phyloP scores from a whole-genome alignment of 2,329 filamentous ascomycete species.

The Huntiella decipiens region DNA sequence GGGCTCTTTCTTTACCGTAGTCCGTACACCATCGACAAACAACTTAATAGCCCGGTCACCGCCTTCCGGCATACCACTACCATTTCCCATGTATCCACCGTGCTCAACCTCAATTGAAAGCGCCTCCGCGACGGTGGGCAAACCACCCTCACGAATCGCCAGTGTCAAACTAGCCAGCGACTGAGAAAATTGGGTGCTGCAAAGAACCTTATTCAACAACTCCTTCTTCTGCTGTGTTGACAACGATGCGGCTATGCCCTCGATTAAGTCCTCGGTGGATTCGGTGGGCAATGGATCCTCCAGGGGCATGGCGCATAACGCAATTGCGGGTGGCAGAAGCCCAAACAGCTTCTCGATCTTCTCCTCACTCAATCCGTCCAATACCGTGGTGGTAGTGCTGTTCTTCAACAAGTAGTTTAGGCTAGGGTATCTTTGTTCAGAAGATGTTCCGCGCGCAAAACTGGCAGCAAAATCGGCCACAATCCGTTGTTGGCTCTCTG shows the following conservation, averaged over 20 bases:
- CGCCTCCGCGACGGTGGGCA: slow-evolving; percentile 78
- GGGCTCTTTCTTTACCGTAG: slow-evolving; percentile 31
- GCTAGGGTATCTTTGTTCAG: too few species aligned
- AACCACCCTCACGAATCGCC: slow-evolving; percentile 72
- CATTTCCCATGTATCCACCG: slow-evolving; percentile 60
- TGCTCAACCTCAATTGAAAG: slow-evolving; percentile 64
- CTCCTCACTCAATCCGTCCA: too few species aligned
- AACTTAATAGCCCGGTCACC: slow-evolving; percentile 78
- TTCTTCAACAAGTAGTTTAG: too few species aligned
- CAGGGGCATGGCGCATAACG: slow-evolving; percentile 37
- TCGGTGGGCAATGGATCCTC: slow-evolving; percentile 31
- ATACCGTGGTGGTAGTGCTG: too few species aligned
- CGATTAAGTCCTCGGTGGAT: slow-evolving; percentile 46
- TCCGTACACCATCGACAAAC: slow-evolving; percentile 78
- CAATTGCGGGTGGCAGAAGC: slow-evolving; percentile 59
- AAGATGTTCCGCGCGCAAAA: too few species aligned
- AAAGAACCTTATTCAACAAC: slow-evolving; percentile 62
- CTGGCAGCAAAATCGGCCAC: too few species aligned
- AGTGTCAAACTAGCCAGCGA: slow-evolving; percentile 69
- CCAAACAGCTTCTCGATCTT: slow-evolving; percentile 23
- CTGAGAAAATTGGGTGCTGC: slow-evolving; percentile 81
- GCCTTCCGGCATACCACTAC: slow-evolving; percentile 64
- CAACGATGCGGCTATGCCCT: slow-evolving; percentile 56
- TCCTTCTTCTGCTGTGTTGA: slow-evolving; percentile 58
- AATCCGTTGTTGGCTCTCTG: too few species aligned